Percentiles rank a stretch among this genome's conserved stretches.
Conservation (phyloP, 2,329 filamentous ascomycete species). For the Xylaria sp. region DNA sequence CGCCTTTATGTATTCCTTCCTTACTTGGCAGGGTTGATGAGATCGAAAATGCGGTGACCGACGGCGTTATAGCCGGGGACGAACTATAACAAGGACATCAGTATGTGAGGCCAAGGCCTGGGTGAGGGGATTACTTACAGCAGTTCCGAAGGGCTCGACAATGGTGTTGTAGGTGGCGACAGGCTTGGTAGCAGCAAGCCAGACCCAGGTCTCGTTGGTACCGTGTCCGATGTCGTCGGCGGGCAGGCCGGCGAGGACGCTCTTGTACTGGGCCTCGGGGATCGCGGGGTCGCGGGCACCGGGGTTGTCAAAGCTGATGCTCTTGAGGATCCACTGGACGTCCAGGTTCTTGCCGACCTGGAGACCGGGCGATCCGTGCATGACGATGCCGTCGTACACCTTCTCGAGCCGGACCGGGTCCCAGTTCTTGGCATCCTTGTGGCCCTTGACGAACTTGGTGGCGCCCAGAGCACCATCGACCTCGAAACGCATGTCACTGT, state of each 20-base stretch:
- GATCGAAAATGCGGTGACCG: constrained; percentile 34
- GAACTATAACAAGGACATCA: constrained; percentile 21
- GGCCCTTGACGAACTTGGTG: constrained; percentile 31
- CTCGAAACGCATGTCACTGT: constrained; percentile 34
- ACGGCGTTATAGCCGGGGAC: constrained; percentile 33
- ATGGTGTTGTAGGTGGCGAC: constrained; percentile 34
- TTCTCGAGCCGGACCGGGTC: constrained; percentile 30
- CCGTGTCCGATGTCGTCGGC: constrained; percentile 27
- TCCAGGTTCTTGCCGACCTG: constrained; percentile 29
- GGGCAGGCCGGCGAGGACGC: constrained; percentile 19
- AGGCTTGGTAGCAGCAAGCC: constrained; percentile 35
- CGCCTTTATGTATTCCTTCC: neutral
- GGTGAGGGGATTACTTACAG: constrained; percentile 19
- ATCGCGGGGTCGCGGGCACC: constrained; percentile 19
- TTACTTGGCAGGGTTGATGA: constrained; percentile 11
- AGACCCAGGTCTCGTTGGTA: constrained; percentile 38
- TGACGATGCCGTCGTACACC: constrained; percentile 33
- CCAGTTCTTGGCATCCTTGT: constrained; percentile 28
- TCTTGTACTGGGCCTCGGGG: constrained; percentile 28
- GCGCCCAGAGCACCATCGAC: constrained; percentile 33
- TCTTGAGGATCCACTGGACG: constrained; percentile 22
- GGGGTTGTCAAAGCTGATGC: constrained; percentile 35
- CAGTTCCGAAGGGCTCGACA: constrained; percentile 32
- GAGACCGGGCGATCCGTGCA: constrained; percentile 31
- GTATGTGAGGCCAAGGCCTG: neutral